These are phyloP conservation scores for Falciphora oryzae DNA, from an alignment of 2,329 filamentous ascomycete genomes.

Conservation along the genomic window DNA sequence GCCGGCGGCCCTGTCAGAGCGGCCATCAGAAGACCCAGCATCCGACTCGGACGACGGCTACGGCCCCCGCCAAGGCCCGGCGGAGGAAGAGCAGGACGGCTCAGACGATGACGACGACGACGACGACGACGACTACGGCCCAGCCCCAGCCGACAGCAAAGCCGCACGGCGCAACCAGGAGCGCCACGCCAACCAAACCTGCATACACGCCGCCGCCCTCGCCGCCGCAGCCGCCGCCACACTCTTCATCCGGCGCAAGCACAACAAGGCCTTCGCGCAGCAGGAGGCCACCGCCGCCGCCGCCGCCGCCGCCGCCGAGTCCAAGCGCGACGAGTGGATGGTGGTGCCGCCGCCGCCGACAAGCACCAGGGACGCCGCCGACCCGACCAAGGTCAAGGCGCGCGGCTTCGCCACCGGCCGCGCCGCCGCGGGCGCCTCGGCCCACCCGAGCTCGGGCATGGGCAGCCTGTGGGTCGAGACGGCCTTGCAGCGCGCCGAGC, in stretches of 20 bases:
- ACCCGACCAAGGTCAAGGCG: conserved; percentile 77
- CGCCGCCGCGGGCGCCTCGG: conserved; percentile 26
- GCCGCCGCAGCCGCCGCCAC: conserved; percentile 29
- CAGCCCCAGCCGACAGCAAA: conserved; percentile 40
- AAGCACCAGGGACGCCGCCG: conserved; percentile 54
- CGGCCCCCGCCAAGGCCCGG: conserved; percentile 35
- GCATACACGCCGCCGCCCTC: background rate
- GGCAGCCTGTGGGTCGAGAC: conserved; percentile 86
- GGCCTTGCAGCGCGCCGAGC: conserved; percentile 76
- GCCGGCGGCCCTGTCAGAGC: conserved; percentile 9
- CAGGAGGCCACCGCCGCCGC: conserved; percentile 18
- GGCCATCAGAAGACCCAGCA: conserved; percentile 3
- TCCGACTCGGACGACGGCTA: conserved; percentile 48
- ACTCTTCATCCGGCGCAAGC: conserved; percentile 23
- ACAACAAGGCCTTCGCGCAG: background rate
- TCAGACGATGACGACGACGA: background rate
- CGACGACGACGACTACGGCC: conserved; percentile 49
- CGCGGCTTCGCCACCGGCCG: conserved; percentile 73
- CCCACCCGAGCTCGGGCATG: conserved; percentile 37
- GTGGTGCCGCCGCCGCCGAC: conserved; percentile 54
- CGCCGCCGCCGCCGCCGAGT: conserved; percentile 33
- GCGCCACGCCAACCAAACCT: conserved; percentile 32
- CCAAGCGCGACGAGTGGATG: conserved; percentile 82
- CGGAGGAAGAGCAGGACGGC: background rate
- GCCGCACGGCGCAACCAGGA: conserved; percentile 31